Base-by-base conservation (phyloP, 805 yeast genomes). In the Candida gorgasii region DNA sequence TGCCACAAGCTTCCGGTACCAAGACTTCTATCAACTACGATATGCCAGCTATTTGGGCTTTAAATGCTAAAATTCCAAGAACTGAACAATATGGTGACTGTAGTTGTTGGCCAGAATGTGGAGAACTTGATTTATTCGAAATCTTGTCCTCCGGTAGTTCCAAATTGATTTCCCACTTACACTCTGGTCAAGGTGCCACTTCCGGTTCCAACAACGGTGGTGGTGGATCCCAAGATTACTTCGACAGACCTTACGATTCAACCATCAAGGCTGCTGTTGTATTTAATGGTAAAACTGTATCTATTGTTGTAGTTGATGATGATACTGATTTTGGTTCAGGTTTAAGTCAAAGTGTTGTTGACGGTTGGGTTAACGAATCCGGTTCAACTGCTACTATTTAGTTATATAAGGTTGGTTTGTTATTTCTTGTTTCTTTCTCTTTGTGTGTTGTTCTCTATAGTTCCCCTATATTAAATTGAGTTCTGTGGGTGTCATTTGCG, bases 31-130 rank as follows among this genome's bases (percentile, higher is more conserved):
- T 58, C 57, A 89, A 90, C 76, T 76, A 76, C 59, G 97, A 93
- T 67, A 92, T 93, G 98, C 99, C 99, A 53, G 98, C 99, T 49
- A 78, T 90, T 56, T 90, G 98, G 98, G 73, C 90, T 66, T 80
- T 90, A 64, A 90, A 90, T 66, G 96, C 96, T 49, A 86, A 87
- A 75, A 84, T 90, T 61, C 97, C 99, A 70, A 88, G 99, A 78
- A 90, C 97, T 53, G 70, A 83, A 59, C 98, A 93, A 73, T 93
- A 93, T 70, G 97, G 97, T 65, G 62, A 78, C 15, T 93, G 98
- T 76, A 89, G 97, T 27, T 93, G 99, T 79, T 93, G 99, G 99
- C 57, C 78, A 41, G 77, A 95, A 42, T 93, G 99, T 73, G 99
- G 99, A 73, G 99, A 93, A 76, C 75, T 93, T 58, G 99, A 93